These are phyloP conservation scores for Diutina catenulata DNA, from an alignment of 1,139 yeast species.

Conservation along the genomic window DNA sequence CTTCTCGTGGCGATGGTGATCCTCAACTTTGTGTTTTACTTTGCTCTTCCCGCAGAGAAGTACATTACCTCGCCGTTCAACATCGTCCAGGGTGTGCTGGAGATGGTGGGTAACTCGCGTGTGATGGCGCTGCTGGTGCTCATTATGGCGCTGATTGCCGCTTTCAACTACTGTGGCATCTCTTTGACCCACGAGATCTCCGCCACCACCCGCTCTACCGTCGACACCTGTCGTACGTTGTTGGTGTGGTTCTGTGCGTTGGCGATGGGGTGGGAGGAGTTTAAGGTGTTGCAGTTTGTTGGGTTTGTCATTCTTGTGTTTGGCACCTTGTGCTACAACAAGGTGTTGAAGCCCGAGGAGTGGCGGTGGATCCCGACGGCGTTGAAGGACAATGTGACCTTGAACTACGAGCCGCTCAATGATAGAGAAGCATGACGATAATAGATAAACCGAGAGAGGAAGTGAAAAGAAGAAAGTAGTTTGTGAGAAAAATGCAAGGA, in stretches of 20 bases:
- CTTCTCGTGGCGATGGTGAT: constrained; percentile 33
- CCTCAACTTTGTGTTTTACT: constrained; percentile 31
- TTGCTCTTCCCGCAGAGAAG: constrained; percentile 16
- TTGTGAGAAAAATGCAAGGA: too few species aligned
- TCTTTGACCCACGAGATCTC: constrained; percentile 54
- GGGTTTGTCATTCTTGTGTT: constrained; percentile 58
- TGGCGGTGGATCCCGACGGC: constrained; percentile 33
- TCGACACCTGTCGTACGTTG: constrained; percentile 68
- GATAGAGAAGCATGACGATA: constrained; percentile 1
- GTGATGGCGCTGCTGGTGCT: constrained; percentile 44
- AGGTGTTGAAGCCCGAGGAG: constrained; percentile 41
- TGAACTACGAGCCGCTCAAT: neutral
- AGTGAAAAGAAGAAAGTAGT: too few species aligned
- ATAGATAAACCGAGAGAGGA: too few species aligned
- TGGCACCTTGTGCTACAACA: constrained; percentile 70
- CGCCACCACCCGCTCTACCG: constrained; percentile 72
- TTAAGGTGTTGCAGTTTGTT: constrained; percentile 44
- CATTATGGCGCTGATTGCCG: constrained; percentile 63
- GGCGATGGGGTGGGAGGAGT: constrained; percentile 67
- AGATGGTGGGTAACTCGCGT: constrained; percentile 30
- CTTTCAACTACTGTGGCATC: constrained; percentile 67
- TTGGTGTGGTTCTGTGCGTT: constrained; percentile 72
- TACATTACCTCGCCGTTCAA: constrained; percentile 45
- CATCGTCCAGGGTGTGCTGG: constrained; percentile 35
- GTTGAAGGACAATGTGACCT: neutral